Percentiles rank a stretch among this genome's conserved stretches.
Evolutionary conservation across 139 green algal genomes (phyloP).

Genomic region (Coelastrella sp.): DNA sequence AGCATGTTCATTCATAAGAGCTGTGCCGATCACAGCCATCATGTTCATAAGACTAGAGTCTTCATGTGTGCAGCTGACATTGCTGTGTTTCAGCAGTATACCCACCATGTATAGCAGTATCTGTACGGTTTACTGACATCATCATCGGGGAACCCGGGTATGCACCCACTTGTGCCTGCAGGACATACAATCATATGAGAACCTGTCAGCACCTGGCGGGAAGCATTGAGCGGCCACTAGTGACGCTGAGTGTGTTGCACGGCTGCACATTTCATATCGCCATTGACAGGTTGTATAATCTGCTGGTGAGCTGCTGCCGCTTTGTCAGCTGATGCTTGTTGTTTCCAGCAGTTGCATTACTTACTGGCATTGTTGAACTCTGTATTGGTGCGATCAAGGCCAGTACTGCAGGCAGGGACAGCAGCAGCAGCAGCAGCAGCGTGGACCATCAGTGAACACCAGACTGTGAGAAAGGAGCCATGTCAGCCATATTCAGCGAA

Average conservation of each 20-base stretch:
- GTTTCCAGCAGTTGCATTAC: background rate
- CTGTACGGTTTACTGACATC: background rate
- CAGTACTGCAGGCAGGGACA: background rate
- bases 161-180: background rate
- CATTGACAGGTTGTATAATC: too few relatives aligned
- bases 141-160: background rate
- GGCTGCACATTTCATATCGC: too few relatives aligned
- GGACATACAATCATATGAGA: background rate
- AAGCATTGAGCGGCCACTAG: too few relatives aligned
- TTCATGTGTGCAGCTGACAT: background rate
- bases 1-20: too few relatives aligned
- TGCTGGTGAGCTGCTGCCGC: too few relatives aligned
- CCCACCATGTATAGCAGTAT: conserved; percentile 17
- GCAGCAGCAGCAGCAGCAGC: background rate
- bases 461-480: too few relatives aligned
- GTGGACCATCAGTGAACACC: background rate
- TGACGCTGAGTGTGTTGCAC: too few relatives aligned
- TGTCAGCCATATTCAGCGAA: too few relatives aligned
- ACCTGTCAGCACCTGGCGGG: too few relatives aligned
- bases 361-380: background rate
- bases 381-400: background rate
- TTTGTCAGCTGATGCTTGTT: too few relatives aligned
- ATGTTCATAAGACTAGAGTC: too few relatives aligned
- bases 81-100: background rate
- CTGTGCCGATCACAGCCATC: too few relatives aligned